Conservation (phyloP, 1,284 basidiomycete genomes). For the Tylopilus sp. region DNA sequence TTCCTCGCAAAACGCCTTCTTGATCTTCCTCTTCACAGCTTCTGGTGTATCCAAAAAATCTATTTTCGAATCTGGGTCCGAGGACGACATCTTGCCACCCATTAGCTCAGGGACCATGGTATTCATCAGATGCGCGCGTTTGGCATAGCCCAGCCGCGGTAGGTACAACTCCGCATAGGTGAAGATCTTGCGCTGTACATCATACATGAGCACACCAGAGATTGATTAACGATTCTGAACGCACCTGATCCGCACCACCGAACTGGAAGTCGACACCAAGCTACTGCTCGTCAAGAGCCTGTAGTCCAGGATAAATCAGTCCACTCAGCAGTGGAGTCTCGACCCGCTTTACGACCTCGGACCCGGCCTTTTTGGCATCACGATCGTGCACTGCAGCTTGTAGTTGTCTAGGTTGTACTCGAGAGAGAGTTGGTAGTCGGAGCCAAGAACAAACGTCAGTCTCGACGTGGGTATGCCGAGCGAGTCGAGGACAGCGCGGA, state of each 20-base stretch:
- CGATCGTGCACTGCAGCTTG: slow-evolving; percentile 88
- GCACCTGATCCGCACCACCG: slow-evolving; percentile 95
- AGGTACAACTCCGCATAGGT: slow-evolving; percentile 97
- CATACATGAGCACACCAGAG: slow-evolving; percentile 7
- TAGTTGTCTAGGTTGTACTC: slow-evolving; percentile 98
- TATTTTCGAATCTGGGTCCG: slow-evolving; percentile 97
- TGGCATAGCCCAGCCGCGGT: slow-evolving; percentile 92
- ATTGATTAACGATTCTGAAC: slow-evolving; percentile 21
- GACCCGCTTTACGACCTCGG: slow-evolving; percentile 99
- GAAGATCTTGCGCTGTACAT: slow-evolving; percentile 96
- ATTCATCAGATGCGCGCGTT: slow-evolving; percentile 99
- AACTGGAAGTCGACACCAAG: slow-evolving; percentile 98
- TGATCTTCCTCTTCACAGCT: slow-evolving; percentile 90
- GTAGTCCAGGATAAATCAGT: slow-evolving; percentile 95
- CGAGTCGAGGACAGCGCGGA: slow-evolving; percentile 87
- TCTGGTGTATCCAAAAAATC: slow-evolving; percentile 95
- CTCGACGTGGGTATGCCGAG: slow-evolving; percentile 93
- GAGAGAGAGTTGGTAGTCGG: slow-evolving; percentile 90
- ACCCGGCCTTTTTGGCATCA: slow-evolving; percentile 99
- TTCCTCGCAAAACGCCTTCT: slow-evolving; percentile 93
- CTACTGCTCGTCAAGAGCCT: slow-evolving; percentile 98
- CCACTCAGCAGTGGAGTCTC: slow-evolving; percentile 93
- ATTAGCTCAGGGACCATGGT: slow-evolving; percentile 96
- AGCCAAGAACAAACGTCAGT: slow-evolving; percentile 90
- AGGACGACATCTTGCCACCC: slow-evolving; percentile 99